Evolutionary conservation across 208 protist species (phyloP), one percentile per base, ranked within the genome.

Genomic region (Acanthamoeba rhysodes): DNA sequence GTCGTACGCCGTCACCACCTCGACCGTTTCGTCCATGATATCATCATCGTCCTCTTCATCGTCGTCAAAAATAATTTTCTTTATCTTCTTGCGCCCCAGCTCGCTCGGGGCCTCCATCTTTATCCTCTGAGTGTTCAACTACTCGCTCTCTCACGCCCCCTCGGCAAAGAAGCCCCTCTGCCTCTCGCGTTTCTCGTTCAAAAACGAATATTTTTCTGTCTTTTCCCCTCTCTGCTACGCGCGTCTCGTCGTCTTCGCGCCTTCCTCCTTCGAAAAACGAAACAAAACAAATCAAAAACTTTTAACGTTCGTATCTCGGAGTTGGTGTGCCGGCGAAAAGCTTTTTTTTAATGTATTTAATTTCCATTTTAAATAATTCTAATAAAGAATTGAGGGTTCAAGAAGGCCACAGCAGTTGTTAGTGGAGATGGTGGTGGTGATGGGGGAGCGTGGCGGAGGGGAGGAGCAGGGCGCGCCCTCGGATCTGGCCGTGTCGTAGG

Each of bases 1-100:
- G 74, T 84, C 74, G 41, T 84, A 2, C 6, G 74, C 74, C 27
- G 41, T 53, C 74, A 84, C 74, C 74, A 84, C 74, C 74, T 84
- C 74, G 24, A 84, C n/a, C 45, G 45, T 84, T 55, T 84, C 74
- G 29, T 84, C 74, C 74, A 84, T 84, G 10, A 84, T 84, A 45
- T 84, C 74, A 9, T 84, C 74, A n/a, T 84, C 74, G 9, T 84
- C 74, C 24, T 84, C 74, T 4, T 84, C 74, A n/a, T 84, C 74
- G 22, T 84, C 74, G 32, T 84, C 74, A 84, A 84, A 84, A 53
- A 84, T 84, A 57, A 84, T 84, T 55, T 84, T 84, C 74, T 84
- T 84, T 45, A 84, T 84, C 45, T 84, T 84, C 74, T 84, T 84
- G 41, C 74, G 74, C 74, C 74, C 74, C 72, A 48, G 72, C 41